phyloP scores from a whole-genome alignment of 768 basidiomycete species.

The Auricularia heimuer region DNA sequence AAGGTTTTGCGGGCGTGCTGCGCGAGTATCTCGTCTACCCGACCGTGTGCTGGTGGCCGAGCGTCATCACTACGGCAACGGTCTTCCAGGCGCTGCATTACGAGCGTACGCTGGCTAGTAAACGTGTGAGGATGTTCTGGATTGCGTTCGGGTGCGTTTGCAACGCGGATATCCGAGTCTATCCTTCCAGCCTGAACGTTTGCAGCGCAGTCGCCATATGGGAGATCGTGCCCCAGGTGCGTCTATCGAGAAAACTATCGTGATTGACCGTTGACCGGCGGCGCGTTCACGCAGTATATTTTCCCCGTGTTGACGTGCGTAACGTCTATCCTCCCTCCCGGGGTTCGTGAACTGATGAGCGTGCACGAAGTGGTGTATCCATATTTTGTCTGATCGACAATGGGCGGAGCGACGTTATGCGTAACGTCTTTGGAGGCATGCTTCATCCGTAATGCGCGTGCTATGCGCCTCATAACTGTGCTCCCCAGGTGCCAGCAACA shows the following conservation, averaged over 20 bases:
- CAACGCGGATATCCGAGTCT: slow-evolving; percentile 11
- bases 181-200: slow-evolving; percentile 6
- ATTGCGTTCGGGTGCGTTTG: slow-evolving; percentile 14
- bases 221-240: slow-evolving; percentile 24
- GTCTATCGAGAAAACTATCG: too few species aligned
- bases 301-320: slow-evolving; percentile 21
- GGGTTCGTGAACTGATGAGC: too few species aligned
- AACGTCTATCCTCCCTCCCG: not conserved
- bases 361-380: slow-evolving; percentile 11
- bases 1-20: slow-evolving; percentile 6
- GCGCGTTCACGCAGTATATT: slow-evolving; percentile 20
- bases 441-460: not conserved
- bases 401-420: slow-evolving; percentile 18
- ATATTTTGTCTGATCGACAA: slow-evolving; percentile 26
- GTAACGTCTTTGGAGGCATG: slow-evolving; percentile 29
- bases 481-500: not conserved
- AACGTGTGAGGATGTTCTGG: slow-evolving; percentile 22
- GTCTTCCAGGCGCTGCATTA: slow-evolving; percentile 23
- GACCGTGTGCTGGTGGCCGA: slow-evolving; percentile 13
- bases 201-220: slow-evolving; percentile 14
- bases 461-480: not conserved
- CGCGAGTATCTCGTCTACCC: slow-evolving; percentile 1
- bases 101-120: slow-evolving; percentile 15
- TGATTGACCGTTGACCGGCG: too few species aligned
- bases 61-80: slow-evolving; percentile 17